These are phyloP conservation scores for Botrytis hyacinthi DNA, from an alignment of 2,329 filamentous ascomycete species.

Conservation along the genomic window DNA sequence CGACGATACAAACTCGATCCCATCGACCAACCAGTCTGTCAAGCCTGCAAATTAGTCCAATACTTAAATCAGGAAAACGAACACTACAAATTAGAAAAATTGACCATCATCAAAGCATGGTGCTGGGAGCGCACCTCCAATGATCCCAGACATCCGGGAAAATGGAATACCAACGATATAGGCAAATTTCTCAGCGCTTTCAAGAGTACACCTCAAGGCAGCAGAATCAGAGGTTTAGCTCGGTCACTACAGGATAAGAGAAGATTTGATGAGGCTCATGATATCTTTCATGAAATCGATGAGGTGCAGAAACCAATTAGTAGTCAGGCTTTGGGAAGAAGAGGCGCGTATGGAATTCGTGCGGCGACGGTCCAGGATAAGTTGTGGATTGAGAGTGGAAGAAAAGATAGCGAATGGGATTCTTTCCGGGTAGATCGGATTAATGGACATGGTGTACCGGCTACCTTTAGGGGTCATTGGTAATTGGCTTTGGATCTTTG, in stretches of 20 bases:
- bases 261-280: not conserved
- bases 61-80: constrained; percentile 29
- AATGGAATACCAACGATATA: constrained; percentile 25
- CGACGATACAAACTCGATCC: not conserved
- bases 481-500: not conserved
- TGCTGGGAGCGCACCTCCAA: not conserved
- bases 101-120: constrained; percentile 29
- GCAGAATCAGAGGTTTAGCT: not conserved
- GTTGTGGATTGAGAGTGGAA: not conserved
- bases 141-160: not conserved
- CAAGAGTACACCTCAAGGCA: not conserved
- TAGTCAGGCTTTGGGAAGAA: not conserved
- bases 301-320: not conserved
- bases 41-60: constrained; percentile 28
- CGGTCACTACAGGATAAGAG: not conserved
- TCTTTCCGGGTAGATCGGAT: not conserved
- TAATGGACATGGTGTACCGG: not conserved
- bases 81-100: constrained; percentile 33
- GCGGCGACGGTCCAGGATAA: constrained; percentile 1
- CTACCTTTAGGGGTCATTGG: not conserved
- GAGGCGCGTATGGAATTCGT: not conserved
- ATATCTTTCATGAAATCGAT: not conserved
- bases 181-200: constrained; percentile 22
- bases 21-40: constrained; percentile 5
- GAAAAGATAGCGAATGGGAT: not conserved